Conservation (phyloP, 345 rosid genomes). For the Eucalyptus pauciflora region DNA sequence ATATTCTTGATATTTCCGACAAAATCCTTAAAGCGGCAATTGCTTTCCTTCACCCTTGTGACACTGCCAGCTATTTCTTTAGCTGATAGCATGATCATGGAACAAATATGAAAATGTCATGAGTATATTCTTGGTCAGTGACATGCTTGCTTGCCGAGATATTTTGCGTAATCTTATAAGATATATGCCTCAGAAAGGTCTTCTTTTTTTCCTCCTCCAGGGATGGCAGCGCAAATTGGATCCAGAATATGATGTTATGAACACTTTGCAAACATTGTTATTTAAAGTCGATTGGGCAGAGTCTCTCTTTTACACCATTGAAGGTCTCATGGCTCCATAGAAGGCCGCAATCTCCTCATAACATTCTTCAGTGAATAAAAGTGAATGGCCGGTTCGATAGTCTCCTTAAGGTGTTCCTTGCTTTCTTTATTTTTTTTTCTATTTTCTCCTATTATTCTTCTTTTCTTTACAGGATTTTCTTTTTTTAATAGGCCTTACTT, state of each 20-base stretch:
- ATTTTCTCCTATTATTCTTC: background rate
- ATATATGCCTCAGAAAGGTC: background rate
- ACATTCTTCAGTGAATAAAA: background rate
- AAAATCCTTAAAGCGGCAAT: background rate
- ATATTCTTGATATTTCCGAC: background rate
- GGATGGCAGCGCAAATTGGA: conserved; percentile 24
- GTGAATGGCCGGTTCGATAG: background rate
- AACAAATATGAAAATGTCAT: background rate
- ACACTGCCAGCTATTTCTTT: background rate
- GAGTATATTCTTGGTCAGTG: background rate
- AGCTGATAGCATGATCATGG: background rate
- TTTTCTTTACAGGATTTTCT: background rate
- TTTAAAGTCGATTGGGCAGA: conserved; percentile 11
- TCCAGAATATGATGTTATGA: conserved; percentile 13
- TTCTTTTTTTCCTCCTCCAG: background rate
- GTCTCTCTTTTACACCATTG: conserved; percentile 16
- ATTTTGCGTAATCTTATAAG: background rate
- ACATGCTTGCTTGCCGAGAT: background rate
- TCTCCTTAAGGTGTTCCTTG: background rate
- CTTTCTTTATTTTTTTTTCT: background rate
- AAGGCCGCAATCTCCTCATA: background rate
- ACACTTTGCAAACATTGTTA: conserved; percentile 9
- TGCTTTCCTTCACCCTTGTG: background rate
- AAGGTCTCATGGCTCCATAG: conserved; percentile 19
- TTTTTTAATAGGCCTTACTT: background rate